Percentiles rank a stretch among this genome's conserved stretches.
phyloP scores from a whole-genome alignment of 768 basidiomycete genomes.

The Cytidiella melzeri region DNA sequence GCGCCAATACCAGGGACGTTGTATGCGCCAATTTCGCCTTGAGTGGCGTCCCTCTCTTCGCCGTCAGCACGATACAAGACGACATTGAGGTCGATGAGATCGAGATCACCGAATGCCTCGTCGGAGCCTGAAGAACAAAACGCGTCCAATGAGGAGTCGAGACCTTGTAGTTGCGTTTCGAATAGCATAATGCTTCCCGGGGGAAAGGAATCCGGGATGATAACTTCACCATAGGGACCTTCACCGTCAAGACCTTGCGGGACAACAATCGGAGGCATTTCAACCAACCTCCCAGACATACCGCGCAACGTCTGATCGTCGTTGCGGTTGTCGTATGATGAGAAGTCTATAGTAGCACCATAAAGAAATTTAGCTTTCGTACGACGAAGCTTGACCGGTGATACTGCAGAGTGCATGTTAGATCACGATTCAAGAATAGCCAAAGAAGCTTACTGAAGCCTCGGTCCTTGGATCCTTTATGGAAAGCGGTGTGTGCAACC shows the following conservation, averaged over 20 bases:
- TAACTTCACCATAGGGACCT: conserved; percentile 70
- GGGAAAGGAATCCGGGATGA: conserved; percentile 87
- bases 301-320: conserved; percentile 59
- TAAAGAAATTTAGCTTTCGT: conserved; percentile 76
- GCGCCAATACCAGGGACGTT: conserved; percentile 69
- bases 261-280: conserved; percentile 54
- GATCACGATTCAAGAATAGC: not conserved
- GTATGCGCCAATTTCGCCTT: conserved; percentile 76
- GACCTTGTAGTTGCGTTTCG: conserved; percentile 72
- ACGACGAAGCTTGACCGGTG: conserved; percentile 76
- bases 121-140: conserved; percentile 69
- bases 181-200: conserved; percentile 95
- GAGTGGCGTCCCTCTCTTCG: conserved; percentile 88
- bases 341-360: conserved; percentile 69
- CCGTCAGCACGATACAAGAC: conserved; percentile 81
- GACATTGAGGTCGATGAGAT: conserved; percentile 85
- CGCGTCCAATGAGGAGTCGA: conserved; percentile 63
- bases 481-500: conserved; percentile 89
- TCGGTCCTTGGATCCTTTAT: conserved; percentile 73
- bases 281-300: conserved; percentile 61
- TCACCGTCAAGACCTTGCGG: conserved; percentile 57
- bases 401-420: conserved; percentile 42
- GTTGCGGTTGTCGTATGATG: conserved; percentile 47
- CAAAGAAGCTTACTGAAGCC: conserved; percentile 59
- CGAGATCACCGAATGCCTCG: conserved; percentile 65